phyloP scores from a whole-genome alignment of 768 basidiomycete genomes.

The Crassisporium funariophilum region DNA sequence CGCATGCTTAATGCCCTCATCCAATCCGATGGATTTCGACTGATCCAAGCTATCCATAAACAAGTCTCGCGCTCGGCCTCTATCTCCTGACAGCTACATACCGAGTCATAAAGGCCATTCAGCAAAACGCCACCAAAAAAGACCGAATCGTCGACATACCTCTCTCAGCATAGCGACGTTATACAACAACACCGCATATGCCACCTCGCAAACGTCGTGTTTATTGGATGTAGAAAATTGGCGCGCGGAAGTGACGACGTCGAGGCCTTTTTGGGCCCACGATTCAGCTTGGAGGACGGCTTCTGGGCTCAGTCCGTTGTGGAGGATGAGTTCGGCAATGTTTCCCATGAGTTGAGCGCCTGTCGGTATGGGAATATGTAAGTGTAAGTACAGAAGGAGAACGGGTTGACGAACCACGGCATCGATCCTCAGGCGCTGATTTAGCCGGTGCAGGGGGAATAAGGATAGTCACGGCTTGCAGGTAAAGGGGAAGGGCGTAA shows the following conservation, averaged over 20 bases:
- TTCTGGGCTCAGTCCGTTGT: constrained; percentile 29
- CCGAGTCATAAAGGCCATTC: not conserved
- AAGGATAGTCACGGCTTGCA: constrained; percentile 64
- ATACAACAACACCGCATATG: constrained; percentile 58
- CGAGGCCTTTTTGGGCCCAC: constrained; percentile 55
- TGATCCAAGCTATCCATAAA: constrained; percentile 37
- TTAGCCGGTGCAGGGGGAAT: constrained; percentile 47
- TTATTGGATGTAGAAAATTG: constrained; percentile 24
- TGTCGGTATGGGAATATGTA: constrained; percentile 13
- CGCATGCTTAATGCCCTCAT: constrained; percentile 33
- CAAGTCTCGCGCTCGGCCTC: constrained; percentile 33
- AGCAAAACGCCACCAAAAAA: not conserved
- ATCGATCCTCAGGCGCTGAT: constrained; percentile 50
- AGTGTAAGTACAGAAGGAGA: not conserved
- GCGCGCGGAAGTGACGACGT: constrained; percentile 30
- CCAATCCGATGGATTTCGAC: constrained; percentile 36
- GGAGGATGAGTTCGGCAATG: constrained; percentile 45
- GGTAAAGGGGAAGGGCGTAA: constrained; percentile 64
- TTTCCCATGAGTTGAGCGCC: constrained; percentile 51
- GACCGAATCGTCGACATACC: constrained; percentile 26
- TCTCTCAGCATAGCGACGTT: constrained; percentile 62
- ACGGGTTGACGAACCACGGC: constrained; percentile 49
- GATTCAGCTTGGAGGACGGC: constrained; percentile 51
- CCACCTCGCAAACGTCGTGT: constrained; percentile 50
- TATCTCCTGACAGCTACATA: constrained; percentile 41